Conservation (phyloP, 768 basidiomycete genomes). For the Auriculariales sp. region DNA sequence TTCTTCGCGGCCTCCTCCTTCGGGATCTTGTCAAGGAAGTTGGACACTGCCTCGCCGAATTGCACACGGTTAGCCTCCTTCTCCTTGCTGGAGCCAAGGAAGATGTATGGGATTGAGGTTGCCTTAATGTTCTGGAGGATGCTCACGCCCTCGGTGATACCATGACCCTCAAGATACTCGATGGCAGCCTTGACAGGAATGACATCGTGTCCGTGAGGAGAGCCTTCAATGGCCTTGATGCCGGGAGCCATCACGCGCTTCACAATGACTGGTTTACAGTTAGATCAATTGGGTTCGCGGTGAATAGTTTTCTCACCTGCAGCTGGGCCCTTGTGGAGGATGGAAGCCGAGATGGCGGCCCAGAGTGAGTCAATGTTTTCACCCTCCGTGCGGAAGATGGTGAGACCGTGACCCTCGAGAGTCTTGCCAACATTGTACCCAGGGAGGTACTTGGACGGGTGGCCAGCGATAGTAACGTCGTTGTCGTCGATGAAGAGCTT, state of each 20-base stretch:
- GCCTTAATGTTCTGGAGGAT: slow-evolving; percentile 58
- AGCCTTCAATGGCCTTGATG: slow-evolving; percentile 64
- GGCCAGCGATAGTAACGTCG: slow-evolving; percentile 85
- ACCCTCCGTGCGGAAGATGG: slow-evolving; percentile 57
- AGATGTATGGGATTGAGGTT: slow-evolving; percentile 36
- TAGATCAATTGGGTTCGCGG: not conserved
- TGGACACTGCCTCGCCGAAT: slow-evolving; percentile 74
- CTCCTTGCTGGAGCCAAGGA: slow-evolving; percentile 59
- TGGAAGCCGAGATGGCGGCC: slow-evolving; percentile 40
- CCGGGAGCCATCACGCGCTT: slow-evolving; percentile 60
- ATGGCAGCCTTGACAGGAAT: slow-evolving; percentile 70
- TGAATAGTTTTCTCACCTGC: slow-evolving; percentile 34
- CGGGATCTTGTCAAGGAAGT: slow-evolving; percentile 56
- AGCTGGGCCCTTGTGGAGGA: slow-evolving; percentile 58
- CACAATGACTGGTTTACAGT: slow-evolving; percentile 29
- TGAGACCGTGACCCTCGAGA: slow-evolving; percentile 68
- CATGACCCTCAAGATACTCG: slow-evolving; percentile 53
- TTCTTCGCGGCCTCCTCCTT: slow-evolving; percentile 66
- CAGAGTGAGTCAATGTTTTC: slow-evolving; percentile 73
- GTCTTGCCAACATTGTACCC: slow-evolving; percentile 63
- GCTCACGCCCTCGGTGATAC: slow-evolving; percentile 32
- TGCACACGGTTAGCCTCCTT: slow-evolving; percentile 66
- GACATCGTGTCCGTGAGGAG: slow-evolving; percentile 70
- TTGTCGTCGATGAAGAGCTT: slow-evolving; percentile 84
- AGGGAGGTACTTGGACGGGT: slow-evolving; percentile 74